Conservation (phyloP, 129 eudicot species). For the Helianthus tuberosus region DNA sequence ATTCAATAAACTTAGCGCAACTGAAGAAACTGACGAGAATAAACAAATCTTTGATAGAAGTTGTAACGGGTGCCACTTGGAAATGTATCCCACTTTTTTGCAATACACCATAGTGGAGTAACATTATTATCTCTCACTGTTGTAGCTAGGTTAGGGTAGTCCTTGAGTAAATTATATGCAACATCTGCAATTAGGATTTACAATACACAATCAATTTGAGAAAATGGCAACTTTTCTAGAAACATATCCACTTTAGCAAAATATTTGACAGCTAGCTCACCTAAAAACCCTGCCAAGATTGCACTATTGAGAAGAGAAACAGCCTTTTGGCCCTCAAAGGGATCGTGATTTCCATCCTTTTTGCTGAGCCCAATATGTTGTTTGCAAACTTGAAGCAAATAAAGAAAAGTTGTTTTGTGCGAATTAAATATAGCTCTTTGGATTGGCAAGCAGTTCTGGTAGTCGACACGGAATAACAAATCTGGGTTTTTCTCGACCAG, state of each 20-base stretch:
- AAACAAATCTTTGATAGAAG: too few relatives aligned
- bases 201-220: too few relatives aligned
- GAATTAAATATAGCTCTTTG: conserved; percentile 19
- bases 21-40: conserved; percentile 19
- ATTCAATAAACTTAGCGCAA: neutral
- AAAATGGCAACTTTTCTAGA: too few relatives aligned
- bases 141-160: conserved; percentile 31
- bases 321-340: conserved; percentile 21
- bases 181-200: conserved; percentile 8
- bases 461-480: neutral
- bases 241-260: too few relatives aligned
- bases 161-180: conserved; percentile 29
- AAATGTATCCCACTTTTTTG: conserved; percentile 15
- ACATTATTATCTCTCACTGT: too few relatives aligned
- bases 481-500: conserved; percentile 28
- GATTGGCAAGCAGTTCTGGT: neutral
- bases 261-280: too few relatives aligned
- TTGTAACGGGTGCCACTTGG: conserved; percentile 25
- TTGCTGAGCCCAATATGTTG: neutral
- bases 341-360: neutral
- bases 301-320: conserved; percentile 3
- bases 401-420: conserved; percentile 9
- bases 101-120: conserved; percentile 24
- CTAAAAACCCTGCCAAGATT: neutral
- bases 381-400: conserved; percentile 13